Evolutionary conservation across 2,329 filamentous ascomycete species (phyloP).

Genomic region (Aschersonia sp.): DNA sequence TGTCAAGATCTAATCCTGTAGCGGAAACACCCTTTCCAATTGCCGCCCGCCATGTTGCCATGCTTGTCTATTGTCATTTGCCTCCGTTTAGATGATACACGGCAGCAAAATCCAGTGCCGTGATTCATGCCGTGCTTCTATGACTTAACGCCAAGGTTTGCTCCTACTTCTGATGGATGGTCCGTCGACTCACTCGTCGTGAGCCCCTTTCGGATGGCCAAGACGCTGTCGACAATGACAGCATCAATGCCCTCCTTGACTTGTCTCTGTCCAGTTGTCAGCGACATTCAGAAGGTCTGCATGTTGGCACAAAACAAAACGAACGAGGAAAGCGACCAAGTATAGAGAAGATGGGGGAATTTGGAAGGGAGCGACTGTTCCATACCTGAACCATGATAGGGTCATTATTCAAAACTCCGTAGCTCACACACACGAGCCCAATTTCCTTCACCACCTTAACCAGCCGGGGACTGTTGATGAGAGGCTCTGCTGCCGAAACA

Average conservation of each 20-base stretch:
- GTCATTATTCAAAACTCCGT: conserved; percentile 85
- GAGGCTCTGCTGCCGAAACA: conserved; percentile 74
- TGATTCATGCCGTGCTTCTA: too few relatives aligned
- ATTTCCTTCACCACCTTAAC: conserved; percentile 90
- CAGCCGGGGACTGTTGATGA: conserved; percentile 77
- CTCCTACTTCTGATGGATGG: too few relatives aligned
- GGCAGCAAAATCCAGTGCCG: too few relatives aligned
- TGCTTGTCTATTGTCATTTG: too few relatives aligned
- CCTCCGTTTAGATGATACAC: too few relatives aligned
- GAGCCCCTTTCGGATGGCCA: conserved; percentile 83
- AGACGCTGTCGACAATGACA: conserved; percentile 90
- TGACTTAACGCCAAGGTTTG: too few relatives aligned
- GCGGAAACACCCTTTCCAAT: too few relatives aligned
- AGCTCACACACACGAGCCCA: conserved; percentile 87
- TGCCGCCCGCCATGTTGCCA: too few relatives aligned
- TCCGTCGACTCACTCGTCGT: conserved; percentile 26
- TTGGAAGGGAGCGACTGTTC: too few relatives aligned
- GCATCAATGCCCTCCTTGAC: conserved; percentile 93
- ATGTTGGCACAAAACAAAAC: conserved; percentile 3
- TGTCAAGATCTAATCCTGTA: too few relatives aligned
- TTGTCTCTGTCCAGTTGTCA: conserved; percentile 45
- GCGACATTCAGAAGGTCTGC: neutral
- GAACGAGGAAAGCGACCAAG: neutral
- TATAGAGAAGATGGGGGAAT: too few relatives aligned
- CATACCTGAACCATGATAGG: conserved; percentile 67